Conservation (phyloP, 2,329 filamentous ascomycete genomes). For the Mycosphaerella arachidis region DNA sequence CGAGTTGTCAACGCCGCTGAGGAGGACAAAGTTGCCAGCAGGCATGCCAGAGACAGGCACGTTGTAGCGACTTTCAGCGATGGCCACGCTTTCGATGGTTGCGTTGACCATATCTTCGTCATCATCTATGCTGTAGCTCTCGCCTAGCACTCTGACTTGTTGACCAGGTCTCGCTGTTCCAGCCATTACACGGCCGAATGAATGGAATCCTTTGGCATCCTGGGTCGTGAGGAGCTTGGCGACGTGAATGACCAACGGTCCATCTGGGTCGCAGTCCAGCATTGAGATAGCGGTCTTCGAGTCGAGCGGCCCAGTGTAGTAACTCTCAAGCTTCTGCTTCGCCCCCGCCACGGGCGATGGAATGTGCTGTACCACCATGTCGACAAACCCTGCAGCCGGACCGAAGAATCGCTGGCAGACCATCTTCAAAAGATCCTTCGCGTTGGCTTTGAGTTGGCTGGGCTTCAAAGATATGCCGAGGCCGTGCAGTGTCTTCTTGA, state of each 20-base stretch:
- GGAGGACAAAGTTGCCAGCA: conserved; percentile 87
- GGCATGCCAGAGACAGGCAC: conserved; percentile 87
- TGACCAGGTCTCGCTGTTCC: conserved; percentile 78
- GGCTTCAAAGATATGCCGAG: conserved; percentile 86
- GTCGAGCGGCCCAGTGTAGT: conserved; percentile 88
- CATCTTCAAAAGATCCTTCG: conserved; percentile 78
- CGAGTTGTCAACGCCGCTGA: conserved; percentile 91
- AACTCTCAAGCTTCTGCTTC: conserved; percentile 69
- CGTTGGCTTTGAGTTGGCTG: conserved; percentile 84
- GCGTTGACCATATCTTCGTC: conserved; percentile 94
- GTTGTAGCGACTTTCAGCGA: conserved; percentile 89
- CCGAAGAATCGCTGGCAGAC: conserved; percentile 97
- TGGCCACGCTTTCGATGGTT: conserved; percentile 79
- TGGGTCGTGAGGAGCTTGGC: conserved; percentile 88
- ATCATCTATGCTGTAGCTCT: conserved; percentile 93
- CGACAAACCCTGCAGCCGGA: conserved; percentile 80
- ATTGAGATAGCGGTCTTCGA: conserved; percentile 76
- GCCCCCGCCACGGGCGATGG: conserved; percentile 81
- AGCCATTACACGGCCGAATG: conserved; percentile 87
- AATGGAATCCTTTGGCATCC: conserved; percentile 87
- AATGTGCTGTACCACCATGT: conserved; percentile 88
- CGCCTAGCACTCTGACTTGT: conserved; percentile 85
- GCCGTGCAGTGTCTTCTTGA: conserved; percentile 71
- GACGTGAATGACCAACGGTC: conserved; percentile 83
- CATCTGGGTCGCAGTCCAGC: conserved; percentile 77